Base-by-base conservation (phyloP, 495 filamentous ascomycete genomes). In the Penicillium subrubescens region DNA sequence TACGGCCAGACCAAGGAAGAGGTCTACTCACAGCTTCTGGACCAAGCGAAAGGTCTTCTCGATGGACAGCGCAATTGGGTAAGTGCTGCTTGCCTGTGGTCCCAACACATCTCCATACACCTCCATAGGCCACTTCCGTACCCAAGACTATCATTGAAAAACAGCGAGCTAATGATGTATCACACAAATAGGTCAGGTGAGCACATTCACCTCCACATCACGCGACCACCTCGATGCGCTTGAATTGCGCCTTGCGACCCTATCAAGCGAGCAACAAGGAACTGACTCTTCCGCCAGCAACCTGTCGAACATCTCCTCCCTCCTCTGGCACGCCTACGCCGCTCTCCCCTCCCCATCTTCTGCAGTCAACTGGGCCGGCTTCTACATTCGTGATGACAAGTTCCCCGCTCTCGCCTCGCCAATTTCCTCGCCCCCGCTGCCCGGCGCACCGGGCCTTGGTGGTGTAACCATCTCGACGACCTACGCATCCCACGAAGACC, bases 51-150 rank as follows among this genome's bases (percentile, higher is more conserved):
- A 62, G 88, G 87, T 19, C 80, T 97, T 5, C 86, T 93, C 44
- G 83, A 87, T 39, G 92, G 86, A 21, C 94, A 97, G 71, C 82
- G 90, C 53, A 97, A 97, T 71, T 97, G 94, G 94, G 92, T 96
- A 76, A 70, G 84, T 73, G 50, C 52, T 35, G 51, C 11, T 8
- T 44, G 37, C 51, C 61, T 27, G 41, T 35, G 60, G 43, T 60
- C 51, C 56, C 46, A n/a, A 8, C n/a, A 3, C 43, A 46, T 39
- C 12, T 39, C 10, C 11, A 33, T 61, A 44, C 17, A 31, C 35
- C 35, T 12, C 56, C 48, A 15, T 52, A n/a, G 12, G 0, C 48
- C 25, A 8, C 23, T 15, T 31, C 29, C 15, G 14, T 31, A n/a
- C 12, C 12, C 48, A 1, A 3, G 0, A 7, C 7, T 52, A 5